Percentiles rank a stretch among this genome's conserved stretches.
Evolutionary conservation across 306 rosid species (phyloP).

Genomic region (Sphenostylis stenocarpa): DNA sequence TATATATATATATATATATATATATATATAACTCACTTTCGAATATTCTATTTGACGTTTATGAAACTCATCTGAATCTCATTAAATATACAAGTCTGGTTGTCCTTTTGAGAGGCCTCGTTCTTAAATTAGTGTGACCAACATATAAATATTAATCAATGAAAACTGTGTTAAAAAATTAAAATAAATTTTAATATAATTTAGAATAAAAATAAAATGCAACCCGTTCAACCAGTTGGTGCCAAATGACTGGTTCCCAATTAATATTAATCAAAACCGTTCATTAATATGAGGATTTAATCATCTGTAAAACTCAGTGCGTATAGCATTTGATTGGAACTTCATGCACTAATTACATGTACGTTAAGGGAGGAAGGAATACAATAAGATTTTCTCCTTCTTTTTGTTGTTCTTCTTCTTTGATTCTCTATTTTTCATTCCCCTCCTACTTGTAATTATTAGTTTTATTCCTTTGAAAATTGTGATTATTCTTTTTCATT

Average conservation of each 20-base stretch:
- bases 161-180: background rate
- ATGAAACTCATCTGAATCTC: too few relatives aligned
- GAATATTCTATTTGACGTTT: too few relatives aligned
- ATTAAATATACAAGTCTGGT: background rate
- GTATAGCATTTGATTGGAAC: background rate
- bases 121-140: background rate
- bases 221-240: slow-evolving; percentile 20
- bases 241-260: slow-evolving; percentile 1
- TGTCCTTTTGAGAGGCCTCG: background rate
- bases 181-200: too few relatives aligned
- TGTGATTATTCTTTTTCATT: slow-evolving; percentile 2
- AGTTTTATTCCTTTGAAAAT: background rate
- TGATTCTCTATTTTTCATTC: slow-evolving; percentile 10
- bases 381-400: slow-evolving; percentile 10
- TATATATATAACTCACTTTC: too few relatives aligned
- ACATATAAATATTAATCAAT: background rate
- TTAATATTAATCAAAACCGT: slow-evolving; percentile 20
- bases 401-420: background rate
- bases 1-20: background rate
- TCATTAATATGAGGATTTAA: slow-evolving; percentile 25
- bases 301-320: background rate
- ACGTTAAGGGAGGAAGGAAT: slow-evolving; percentile 10
- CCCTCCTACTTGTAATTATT: background rate
- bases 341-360: background rate
- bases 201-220: background rate